Conservation (phyloP, 2,329 filamentous ascomycete species). For the Neophaeococcomyces mojaviensis region DNA sequence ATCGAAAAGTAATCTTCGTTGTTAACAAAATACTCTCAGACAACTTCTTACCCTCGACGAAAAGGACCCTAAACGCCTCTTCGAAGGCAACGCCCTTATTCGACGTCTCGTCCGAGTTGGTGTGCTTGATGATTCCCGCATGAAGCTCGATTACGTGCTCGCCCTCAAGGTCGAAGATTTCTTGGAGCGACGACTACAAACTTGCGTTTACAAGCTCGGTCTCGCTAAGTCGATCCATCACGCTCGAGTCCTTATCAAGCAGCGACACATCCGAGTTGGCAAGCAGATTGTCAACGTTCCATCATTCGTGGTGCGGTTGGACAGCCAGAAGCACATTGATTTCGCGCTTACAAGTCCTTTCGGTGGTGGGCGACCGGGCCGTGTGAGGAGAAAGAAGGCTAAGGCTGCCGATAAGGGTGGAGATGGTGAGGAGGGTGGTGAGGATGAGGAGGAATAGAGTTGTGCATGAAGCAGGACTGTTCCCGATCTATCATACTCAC, state of each 20-base stretch:
- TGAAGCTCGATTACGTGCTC: constrained; percentile 99
- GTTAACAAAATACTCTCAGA: constrained; percentile 8
- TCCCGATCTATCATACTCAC: not conserved
- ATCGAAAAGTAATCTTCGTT: constrained; percentile 12
- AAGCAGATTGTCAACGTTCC: constrained; percentile 99
- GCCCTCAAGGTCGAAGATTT: constrained; percentile 99
- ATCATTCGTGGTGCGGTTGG: constrained; percentile 98
- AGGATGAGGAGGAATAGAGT: constrained; percentile 63
- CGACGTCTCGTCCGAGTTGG: constrained; percentile 98
- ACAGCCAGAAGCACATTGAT: constrained; percentile 99
- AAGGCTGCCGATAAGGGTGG: constrained; percentile 75
- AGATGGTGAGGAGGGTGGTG: constrained; percentile 48
- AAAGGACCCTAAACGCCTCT: constrained; percentile 99
- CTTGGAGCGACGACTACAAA: constrained; percentile 99
- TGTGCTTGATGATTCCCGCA: constrained; percentile 99
- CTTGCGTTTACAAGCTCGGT: constrained; percentile 99
- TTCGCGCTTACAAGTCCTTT: constrained; percentile 96
- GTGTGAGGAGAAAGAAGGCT: constrained; percentile 99
- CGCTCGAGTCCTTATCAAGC: constrained; percentile 98
- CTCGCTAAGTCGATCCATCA: constrained; percentile 99
- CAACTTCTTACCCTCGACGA: constrained; percentile 99
- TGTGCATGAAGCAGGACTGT: not conserved
- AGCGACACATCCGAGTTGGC: constrained; percentile 98
- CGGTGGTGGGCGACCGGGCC: constrained; percentile 91
- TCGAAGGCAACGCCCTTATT: constrained; percentile 99